These are phyloP conservation scores for Paraphaeosphaeria minitans DNA, from an alignment of 2,329 filamentous ascomycete genomes.

Conservation along the genomic window DNA sequence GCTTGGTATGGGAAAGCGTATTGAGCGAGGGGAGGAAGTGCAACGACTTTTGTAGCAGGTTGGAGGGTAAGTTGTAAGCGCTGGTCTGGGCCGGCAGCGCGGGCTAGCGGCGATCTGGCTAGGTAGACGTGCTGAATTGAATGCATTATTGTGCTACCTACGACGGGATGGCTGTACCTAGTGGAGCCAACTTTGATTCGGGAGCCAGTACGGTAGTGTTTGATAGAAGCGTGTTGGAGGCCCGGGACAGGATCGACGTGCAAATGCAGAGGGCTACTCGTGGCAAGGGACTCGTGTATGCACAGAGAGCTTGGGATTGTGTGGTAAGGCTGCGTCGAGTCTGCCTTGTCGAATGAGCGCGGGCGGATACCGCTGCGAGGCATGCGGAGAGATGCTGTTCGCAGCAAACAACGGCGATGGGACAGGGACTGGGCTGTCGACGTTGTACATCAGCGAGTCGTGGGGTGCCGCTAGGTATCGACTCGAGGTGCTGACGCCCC, in stretches of 20 bases:
- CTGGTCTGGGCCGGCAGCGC: background rate
- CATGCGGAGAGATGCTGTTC: background rate
- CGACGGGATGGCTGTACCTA: no score
- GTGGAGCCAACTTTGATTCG: no score
- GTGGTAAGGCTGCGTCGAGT: no score
- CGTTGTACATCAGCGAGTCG: background rate
- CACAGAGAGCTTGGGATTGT: no score
- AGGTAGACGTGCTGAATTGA: background rate
- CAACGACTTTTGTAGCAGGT: conserved; percentile 7
- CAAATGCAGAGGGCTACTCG: no score
- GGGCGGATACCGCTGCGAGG: background rate
- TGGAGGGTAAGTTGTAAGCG: background rate
- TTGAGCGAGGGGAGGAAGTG: background rate
- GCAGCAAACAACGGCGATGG: background rate
- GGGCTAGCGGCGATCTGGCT: background rate
- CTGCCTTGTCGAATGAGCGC: no score
- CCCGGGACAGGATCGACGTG: no score
- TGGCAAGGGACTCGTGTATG: no score
- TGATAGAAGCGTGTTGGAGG: no score
- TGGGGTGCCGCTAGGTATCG: background rate
- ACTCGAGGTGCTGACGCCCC: background rate
- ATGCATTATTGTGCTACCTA: background rate
- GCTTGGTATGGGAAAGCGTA: background rate
- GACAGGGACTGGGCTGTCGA: background rate
- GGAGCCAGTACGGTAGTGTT: no score